Base-by-base conservation (phyloP, 176 grass and related monocot species). In the Oryza rufipogon region DNA sequence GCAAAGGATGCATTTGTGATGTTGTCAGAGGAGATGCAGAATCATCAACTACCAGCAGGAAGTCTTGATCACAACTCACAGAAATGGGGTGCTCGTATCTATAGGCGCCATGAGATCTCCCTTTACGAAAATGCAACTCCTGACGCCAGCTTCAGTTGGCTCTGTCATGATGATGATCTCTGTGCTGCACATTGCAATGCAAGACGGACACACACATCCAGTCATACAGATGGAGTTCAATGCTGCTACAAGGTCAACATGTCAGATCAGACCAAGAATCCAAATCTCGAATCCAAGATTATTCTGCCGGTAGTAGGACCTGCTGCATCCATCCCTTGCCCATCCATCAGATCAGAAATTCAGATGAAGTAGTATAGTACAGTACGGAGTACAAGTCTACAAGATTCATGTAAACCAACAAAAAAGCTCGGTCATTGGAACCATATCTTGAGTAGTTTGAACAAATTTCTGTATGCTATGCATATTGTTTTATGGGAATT, bases 211-310 rank as follows among this genome's bases (percentile, higher is more conserved):
- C 2, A 32, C 30, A 32, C 30, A 32, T 22, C 20, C 20, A 61
- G 58, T 61, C 58, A 61, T 63, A 11, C 58, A 23, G 7, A 63
- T 23, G 58, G 8, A 63, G 58, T 23, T 63, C n/a, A 22, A 11
- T 63, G 58, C 52, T 56, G 11, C 10, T 49, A 16, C 19, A 1
- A 68, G 65, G 65, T 69, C 66, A 81, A 39, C 79, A 70, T 52
- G 79, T 81, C 79, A 34, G 52, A 41, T 81, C 66, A 81, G 5
- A 70, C 28, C 65, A 49, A 46, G 66, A 70, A 81, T 56, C 65
- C 42, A 52, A 36, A 70, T 80, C 5, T 51, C 49, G 44, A 25
- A 51, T 6, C 13, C 41, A 38, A 23, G 58, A 63, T 63, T 42
- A 23, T 77, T 60, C 52, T 39, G 75, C 54, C n/a, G 17, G 22